Evolutionary conservation across 192 early-diverging fungal genomes (phyloP), one percentile per base, ranked within the genome.

Genomic region (Podila verticillata): DNA sequence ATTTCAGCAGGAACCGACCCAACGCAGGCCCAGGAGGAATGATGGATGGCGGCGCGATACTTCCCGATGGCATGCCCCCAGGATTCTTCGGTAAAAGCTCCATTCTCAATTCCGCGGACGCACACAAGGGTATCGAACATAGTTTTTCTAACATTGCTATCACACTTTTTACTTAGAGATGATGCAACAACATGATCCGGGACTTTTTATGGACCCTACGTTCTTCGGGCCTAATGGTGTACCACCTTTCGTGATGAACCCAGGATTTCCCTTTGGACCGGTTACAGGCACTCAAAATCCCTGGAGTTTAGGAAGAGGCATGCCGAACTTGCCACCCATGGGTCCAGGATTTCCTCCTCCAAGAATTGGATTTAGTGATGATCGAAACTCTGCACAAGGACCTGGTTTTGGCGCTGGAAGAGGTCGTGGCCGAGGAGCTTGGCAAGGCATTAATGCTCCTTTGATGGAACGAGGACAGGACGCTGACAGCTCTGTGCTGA

Each of bases 341-440:
- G 77, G 77, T n/a, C 77, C 77, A 15, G 77, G 77, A 28, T 66
- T 68, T 28, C 77, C 77, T 24, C 64, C 77, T 3, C 77, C 77
- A 3, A 64, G 77, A 19, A 80, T 80, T 66, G 77, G 77, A 29
- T 80, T 80, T 58, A 63, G 28, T 31, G 77, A 80, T 65, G 32
- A 54, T 24, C 54, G 57, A 26, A 60, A 60, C 30, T 19, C 58
- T 31, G 2, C 22, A 30, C 58, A 20, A 34, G 58, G 58, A 2
- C 22, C 22, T 60, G 12, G 29, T 6, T 60, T 32, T 32, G 59
- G 61, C 6, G 61, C 65, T 32, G 69, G 70, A 54, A 63, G 77
- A 19, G 69, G 77, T 35, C 69, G 77, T 15, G 69, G 77, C 7
- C 64, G 77, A 20, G 36, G 70, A 39, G 29, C 24, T 1, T 80